Percentiles rank a stretch among this genome's conserved stretches.
Evolutionary conservation across 176 grass and related monocot species (phyloP).

Genomic region (Carex pumila): DNA sequence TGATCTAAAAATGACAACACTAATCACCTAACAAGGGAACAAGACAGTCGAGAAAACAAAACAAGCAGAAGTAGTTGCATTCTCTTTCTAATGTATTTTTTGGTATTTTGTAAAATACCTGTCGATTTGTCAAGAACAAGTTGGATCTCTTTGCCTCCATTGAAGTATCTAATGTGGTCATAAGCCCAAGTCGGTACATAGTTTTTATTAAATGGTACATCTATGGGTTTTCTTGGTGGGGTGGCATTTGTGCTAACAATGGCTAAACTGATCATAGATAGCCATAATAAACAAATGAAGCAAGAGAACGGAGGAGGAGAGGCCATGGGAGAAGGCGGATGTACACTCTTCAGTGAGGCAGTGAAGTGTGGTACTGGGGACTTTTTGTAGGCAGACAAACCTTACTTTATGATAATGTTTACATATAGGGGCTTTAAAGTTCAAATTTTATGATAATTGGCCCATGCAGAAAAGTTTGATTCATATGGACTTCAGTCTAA

Average conservation of each 20-base stretch:
- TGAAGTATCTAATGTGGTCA: conserved; percentile 68
- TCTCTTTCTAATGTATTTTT: neutral
- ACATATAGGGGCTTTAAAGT: neutral
- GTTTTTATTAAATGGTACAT: conserved; percentile 64
- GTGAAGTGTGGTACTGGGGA: neutral
- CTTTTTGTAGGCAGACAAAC: conserved; percentile 18
- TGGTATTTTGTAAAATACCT: conserved; percentile 26
- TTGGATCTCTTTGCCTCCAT: conserved; percentile 56
- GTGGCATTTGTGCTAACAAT: conserved; percentile 20
- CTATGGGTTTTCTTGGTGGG: conserved; percentile 55
- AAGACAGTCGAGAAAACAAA: neutral
- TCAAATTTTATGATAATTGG: neutral
- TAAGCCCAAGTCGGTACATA: conserved; percentile 81
- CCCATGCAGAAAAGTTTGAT: neutral
- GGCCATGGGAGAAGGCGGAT: neutral
- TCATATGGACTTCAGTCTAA: neutral
- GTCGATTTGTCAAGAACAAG: conserved; percentile 54
- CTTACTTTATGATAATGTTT: neutral
- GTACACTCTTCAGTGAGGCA: conserved; percentile 10
- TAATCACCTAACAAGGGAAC: neutral
- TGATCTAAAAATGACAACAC: neutral
- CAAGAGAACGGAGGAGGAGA: conserved; percentile 1
- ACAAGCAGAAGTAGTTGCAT: neutral
- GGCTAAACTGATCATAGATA: conserved; percentile 1
- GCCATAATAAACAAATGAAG: conserved; percentile 12